Evolutionary conservation across 164 flowering plant species (phyloP).

Genomic region (Magnolia sinica): DNA sequence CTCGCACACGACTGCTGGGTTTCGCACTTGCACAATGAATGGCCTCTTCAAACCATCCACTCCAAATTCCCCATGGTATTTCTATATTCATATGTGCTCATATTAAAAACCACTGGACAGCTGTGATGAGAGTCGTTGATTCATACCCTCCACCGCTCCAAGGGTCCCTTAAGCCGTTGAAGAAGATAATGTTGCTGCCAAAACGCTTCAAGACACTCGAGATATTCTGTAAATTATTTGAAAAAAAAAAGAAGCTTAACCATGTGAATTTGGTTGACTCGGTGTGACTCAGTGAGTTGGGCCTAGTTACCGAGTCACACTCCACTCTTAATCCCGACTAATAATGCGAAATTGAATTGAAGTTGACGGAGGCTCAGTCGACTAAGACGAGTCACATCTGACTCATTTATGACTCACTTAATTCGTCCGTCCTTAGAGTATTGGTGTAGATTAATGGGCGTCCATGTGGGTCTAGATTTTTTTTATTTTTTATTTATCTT

Average conservation of each 20-base stretch:
- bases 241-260: neutral
- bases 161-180: constrained; percentile 88
- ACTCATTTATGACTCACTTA: no score
- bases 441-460: no score
- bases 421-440: no score
- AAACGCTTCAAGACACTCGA: constrained; percentile 55
- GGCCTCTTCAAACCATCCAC: neutral
- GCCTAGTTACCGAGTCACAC: neutral
- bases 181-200: constrained; percentile 90
- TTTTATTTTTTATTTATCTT: no score
- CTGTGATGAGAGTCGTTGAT: neutral
- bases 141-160: constrained; percentile 96
- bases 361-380: no score
- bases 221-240: constrained; percentile 44
- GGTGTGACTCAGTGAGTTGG: no score
- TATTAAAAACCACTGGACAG: neutral
- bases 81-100: neutral
- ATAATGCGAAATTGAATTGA: no score
- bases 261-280: no score
- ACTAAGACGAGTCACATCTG: no score
- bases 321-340: neutral
- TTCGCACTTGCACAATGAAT: no score
- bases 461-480: no score
- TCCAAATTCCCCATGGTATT: neutral
- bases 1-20: neutral